These are phyloP conservation scores for Trifolium subterraneum DNA, from an alignment of 306 rosid species.

Conservation along the genomic window DNA sequence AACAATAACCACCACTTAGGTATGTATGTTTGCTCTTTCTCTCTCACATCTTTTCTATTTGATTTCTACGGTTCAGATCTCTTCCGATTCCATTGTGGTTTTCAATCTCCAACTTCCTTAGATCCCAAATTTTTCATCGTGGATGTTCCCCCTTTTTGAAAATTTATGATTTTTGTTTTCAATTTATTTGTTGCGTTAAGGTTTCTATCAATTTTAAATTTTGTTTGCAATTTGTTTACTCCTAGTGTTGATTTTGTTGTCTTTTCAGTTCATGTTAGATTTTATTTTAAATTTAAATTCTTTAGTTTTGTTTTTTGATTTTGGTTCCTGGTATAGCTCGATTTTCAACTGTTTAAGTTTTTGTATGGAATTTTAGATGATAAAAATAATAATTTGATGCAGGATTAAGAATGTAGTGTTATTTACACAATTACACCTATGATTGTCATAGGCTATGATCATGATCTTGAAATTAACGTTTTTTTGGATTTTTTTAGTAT, in stretches of 20 bases:
- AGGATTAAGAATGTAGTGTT: too few species aligned
- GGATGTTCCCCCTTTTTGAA: neutral
- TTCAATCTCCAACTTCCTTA: too few species aligned
- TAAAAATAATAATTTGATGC: neutral
- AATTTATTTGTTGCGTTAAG: neutral
- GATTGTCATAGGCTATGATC: too few species aligned
- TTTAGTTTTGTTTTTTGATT: neutral
- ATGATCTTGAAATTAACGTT: too few species aligned
- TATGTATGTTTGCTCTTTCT: constrained; percentile 25
- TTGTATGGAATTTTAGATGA: constrained; percentile 1
- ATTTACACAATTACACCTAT: too few species aligned
- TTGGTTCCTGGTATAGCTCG: neutral
- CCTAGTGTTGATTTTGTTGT: neutral
- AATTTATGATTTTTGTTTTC: neutral
- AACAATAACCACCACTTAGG: constrained; percentile 3
- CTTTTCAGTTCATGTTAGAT: neutral
- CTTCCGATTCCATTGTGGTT: constrained; percentile 15
- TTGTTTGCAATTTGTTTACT: neutral
- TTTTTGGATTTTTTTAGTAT: too few species aligned
- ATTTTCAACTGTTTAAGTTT: neutral
- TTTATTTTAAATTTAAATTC: neutral
- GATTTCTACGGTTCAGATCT: constrained; percentile 29
- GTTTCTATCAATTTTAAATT: neutral
- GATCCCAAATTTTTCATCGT: neutral
- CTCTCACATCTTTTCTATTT: too few species aligned